Conservation (phyloP, 2,329 filamentous ascomycete genomes). For the Fusarium secorum region DNA sequence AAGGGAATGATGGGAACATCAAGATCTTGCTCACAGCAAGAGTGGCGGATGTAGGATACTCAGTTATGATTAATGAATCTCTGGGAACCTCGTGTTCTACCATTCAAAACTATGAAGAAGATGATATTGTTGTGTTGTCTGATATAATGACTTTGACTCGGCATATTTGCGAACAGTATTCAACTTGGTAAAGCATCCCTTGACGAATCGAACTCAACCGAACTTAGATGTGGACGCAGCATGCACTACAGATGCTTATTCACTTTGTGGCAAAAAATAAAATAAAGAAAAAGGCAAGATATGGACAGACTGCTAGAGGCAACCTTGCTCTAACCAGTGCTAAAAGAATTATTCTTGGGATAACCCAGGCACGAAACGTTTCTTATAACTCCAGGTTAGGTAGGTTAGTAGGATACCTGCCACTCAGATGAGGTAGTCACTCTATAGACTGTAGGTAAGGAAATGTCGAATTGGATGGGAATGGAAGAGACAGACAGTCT, state of each 20-base stretch:
- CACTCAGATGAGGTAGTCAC: not conserved
- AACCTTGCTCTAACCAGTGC: not conserved
- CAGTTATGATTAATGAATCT: conserved; percentile 35
- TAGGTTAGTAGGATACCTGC: not conserved
- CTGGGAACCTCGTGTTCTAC: conserved; percentile 34
- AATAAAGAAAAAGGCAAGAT: not conserved
- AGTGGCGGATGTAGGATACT: conserved; percentile 34
- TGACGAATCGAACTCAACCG: not conserved
- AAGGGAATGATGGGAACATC: conserved; percentile 34
- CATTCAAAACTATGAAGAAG: not conserved
- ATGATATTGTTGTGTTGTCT: not conserved
- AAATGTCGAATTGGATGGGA: not conserved
- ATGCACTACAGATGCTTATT: not conserved
- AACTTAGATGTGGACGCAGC: not conserved
- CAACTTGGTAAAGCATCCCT: not conserved
- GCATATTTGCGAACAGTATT: not conserved
- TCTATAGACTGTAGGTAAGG: not conserved
- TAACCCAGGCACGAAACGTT: not conserved
- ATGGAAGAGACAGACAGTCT: not conserved
- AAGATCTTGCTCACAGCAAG: conserved; percentile 21
- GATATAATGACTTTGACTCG: not conserved
- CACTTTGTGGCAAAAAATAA: not conserved
- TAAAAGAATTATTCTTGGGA: not conserved
- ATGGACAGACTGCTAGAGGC: not conserved
- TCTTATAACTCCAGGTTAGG: not conserved